Evolutionary conservation across 331 rosid species (phyloP).

Genomic region (Erythrophleum ivorense): DNA sequence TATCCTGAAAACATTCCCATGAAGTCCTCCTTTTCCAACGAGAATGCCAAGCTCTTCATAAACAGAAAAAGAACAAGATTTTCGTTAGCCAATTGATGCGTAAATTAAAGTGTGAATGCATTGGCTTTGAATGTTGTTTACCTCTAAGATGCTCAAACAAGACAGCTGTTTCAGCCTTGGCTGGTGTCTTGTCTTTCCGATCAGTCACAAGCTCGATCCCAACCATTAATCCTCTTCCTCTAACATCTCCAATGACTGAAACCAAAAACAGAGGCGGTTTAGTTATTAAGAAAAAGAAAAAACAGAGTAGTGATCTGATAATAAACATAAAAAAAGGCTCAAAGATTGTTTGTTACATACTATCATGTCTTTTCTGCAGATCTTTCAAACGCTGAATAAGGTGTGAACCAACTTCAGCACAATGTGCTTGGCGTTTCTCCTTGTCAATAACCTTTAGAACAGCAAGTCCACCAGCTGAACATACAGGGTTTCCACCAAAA

Average conservation of each 20-base stretch:
- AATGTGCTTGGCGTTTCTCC: conserved; percentile 86
- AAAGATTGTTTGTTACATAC: conserved; percentile 48
- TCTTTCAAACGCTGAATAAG: conserved; percentile 68
- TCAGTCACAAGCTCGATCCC: conserved; percentile 79
- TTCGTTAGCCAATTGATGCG: no score
- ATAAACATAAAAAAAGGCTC: not conserved
- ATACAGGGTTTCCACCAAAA: conserved; percentile 87
- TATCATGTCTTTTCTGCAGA: conserved; percentile 67
- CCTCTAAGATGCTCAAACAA: conserved; percentile 86
- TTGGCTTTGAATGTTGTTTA: no score
- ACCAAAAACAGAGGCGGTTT: conserved; percentile 30
- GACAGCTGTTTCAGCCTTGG: conserved; percentile 75
- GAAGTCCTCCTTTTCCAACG: conserved; percentile 85
- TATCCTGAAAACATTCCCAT: conserved; percentile 82
- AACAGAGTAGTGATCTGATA: not conserved
- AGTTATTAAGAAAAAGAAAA: conserved; percentile 10
- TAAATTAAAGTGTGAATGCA: no score
- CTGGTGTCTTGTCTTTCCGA: conserved; percentile 67
- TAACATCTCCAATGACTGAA: conserved; percentile 81
- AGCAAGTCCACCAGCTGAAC: conserved; percentile 88
- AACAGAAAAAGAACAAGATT: no score
- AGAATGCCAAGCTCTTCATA: conserved; percentile 80
- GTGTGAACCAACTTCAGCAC: conserved; percentile 74
- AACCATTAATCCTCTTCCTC: conserved; percentile 87
- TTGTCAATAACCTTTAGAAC: conserved; percentile 78